A percentile compares a stretch with the other conserved stretches of the same genome.
Conservation (phyloP, 2,329 filamentous ascomycete species). For the Clonostachys byssicola region DNA sequence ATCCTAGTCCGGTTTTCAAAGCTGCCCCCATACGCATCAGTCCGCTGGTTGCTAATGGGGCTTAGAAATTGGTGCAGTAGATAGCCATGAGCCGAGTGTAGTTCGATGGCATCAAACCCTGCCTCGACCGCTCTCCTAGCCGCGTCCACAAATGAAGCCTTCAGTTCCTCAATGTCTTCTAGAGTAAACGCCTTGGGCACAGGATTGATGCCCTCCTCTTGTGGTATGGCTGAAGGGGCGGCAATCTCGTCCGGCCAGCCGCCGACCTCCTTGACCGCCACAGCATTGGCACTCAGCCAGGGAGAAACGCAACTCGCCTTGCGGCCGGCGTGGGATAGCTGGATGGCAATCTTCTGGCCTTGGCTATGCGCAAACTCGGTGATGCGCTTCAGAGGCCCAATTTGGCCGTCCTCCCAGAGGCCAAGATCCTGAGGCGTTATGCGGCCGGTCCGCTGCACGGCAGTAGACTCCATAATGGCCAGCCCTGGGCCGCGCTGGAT, state of each 20-base stretch:
- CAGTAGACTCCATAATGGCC: constrained; percentile 73
- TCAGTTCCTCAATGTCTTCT: constrained; percentile 62
- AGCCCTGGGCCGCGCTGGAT: constrained; percentile 71
- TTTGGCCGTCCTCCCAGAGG: constrained; percentile 81
- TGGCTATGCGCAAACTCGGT: constrained; percentile 79
- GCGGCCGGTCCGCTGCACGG: constrained; percentile 70
- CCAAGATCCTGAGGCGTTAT: constrained; percentile 79
- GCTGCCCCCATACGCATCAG: constrained; percentile 31
- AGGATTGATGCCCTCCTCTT: constrained; percentile 50
- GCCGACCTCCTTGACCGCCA: constrained; percentile 46
- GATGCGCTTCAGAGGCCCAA: constrained; percentile 64
- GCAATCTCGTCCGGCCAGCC: constrained; percentile 56
- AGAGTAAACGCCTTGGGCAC: constrained; percentile 61
- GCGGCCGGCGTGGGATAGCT: constrained; percentile 76
- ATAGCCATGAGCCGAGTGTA: constrained; percentile 34
- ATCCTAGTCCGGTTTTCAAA: constrained; percentile 63
- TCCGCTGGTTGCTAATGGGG: constrained; percentile 26
- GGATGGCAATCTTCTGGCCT: constrained; percentile 71
- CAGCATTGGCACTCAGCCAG: constrained; percentile 52
- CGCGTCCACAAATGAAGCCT: constrained; percentile 50
- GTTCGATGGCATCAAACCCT: constrained; percentile 42
- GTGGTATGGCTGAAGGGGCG: constrained; percentile 48
- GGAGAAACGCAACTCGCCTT: constrained; percentile 59
- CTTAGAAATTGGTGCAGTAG: constrained; percentile 32
- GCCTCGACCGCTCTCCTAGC: constrained; percentile 42